These are phyloP conservation scores for Glonium stellatum DNA, from an alignment of 495 filamentous ascomycete genomes.

Conservation along the genomic window DNA sequence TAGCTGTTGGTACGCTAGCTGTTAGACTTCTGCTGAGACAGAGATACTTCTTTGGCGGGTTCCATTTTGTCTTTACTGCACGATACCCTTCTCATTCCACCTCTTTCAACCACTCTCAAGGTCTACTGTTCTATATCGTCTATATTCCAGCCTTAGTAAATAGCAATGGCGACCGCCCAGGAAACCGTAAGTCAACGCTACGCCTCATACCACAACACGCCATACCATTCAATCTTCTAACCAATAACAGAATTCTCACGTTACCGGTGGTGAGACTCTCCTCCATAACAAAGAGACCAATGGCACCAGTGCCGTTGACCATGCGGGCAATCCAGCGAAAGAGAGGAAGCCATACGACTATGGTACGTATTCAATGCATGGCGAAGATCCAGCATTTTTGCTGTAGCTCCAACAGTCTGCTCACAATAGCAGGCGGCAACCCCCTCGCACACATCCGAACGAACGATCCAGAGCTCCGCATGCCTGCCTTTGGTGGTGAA, in stretches of 20 bases:
- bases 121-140: neutral
- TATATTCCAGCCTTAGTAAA: neutral
- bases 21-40: neutral
- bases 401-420: neutral
- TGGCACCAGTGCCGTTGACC: slow-evolving; percentile 22
- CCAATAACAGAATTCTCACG: neutral
- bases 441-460: slow-evolving; percentile 67
- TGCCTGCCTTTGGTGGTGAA: slow-evolving; percentile 88
- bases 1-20: neutral
- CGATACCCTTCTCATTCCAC: slow-evolving; percentile 11
- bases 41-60: neutral
- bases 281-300: slow-evolving; percentile 15
- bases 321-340: slow-evolving; percentile 7
- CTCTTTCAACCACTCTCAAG: neutral
- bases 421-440: slow-evolving; percentile 44
- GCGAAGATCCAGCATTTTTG: neutral
- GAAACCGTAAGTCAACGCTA: slow-evolving; percentile 13
- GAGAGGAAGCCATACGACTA: slow-evolving; percentile 29
- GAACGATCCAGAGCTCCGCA: slow-evolving; percentile 46
- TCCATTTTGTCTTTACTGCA: slow-evolving; percentile 3
- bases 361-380: slow-evolving; percentile 16
- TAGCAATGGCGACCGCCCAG: slow-evolving; percentile 22
- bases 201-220: neutral
- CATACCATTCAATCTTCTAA: neutral
- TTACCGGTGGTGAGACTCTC: slow-evolving; percentile 1